phyloP scores from a whole-genome alignment of 176 grass and related monocot species.

The Saccharum spontaneum region DNA sequence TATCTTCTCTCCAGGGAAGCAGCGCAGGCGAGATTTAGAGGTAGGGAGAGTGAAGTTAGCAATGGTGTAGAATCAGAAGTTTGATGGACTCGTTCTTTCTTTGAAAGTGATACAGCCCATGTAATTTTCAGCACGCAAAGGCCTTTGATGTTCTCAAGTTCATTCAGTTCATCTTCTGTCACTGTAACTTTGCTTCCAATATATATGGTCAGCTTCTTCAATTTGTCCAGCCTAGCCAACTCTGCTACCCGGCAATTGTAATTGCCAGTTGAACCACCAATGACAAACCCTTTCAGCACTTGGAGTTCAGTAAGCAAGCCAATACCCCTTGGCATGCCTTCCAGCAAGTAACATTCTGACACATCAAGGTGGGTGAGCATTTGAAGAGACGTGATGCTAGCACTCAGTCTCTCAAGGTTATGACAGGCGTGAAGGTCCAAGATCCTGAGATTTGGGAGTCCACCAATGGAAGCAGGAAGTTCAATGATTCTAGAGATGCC shows the following conservation, averaged over 20 bases:
- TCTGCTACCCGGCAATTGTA: slow-evolving; percentile 45
- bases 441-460: slow-evolving; percentile 51
- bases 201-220: slow-evolving; percentile 73
- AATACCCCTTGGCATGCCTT: slow-evolving; percentile 61
- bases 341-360: slow-evolving; percentile 73
- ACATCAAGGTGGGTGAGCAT: slow-evolving; percentile 71
- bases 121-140: slow-evolving; percentile 50
- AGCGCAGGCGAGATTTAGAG: slow-evolving; percentile 37
- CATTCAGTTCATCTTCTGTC: slow-evolving; percentile 35
- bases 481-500: slow-evolving; percentile 52
- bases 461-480: slow-evolving; percentile 59
- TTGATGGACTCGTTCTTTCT: slow-evolving; percentile 17
- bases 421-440: slow-evolving; percentile 83
- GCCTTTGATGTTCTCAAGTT: slow-evolving; percentile 36
- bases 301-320: slow-evolving; percentile 50
- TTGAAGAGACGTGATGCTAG: slow-evolving; percentile 31
- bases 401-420: slow-evolving; percentile 65
- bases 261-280: slow-evolving; percentile 46
- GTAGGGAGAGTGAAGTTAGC: slow-evolving; percentile 23
- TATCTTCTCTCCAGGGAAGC: slow-evolving; percentile 44
- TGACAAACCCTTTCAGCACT: slow-evolving; percentile 76
- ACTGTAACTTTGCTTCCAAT: slow-evolving; percentile 53
- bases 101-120: slow-evolving; percentile 49
- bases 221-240: slow-evolving; percentile 40
- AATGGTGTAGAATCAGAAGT: not conserved